Base-by-base conservation (phyloP, 1,139 yeast species). In the Hyphopichia wangnamkhiaoensis region DNA sequence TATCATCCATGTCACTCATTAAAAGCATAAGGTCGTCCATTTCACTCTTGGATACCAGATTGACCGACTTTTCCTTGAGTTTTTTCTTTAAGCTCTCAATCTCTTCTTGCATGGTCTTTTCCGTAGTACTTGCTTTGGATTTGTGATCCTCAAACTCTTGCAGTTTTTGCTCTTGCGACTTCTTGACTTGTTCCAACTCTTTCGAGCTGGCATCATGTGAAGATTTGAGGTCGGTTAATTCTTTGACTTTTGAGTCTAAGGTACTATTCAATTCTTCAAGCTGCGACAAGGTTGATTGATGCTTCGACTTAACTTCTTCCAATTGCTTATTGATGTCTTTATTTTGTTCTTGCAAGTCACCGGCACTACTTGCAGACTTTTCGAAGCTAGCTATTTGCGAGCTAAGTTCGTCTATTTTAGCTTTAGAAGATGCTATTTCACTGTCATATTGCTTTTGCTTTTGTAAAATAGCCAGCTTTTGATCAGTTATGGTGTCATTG, bases 1-100 rank as follows among this genome's bases (percentile, higher is more conserved):
- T 76, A 37, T 86, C 93, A 48, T 86, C 94, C 54, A 86, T 65
- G 33, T 86, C 95, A 12, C 84, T 74, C 62, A 89, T 78, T 31
- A 88, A 64, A 31, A 86, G 64, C 82, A 88, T 78, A 45, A 88
- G 61, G 42, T 87, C 95, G 53, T 89, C 96, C 12, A 84, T 57
- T 36, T 87, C 95, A 2, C 78, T 57, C 48, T 72, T 79, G 0
- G 83, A 77, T 13, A 80, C 84, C 52, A 48, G 44, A 14, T 52
- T 49, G 5, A 35, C 40, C 8, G 35, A 31, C 28, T 45, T 41
- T 28, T 42, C 44, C 31, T 50, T 46, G n/a, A 58, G 40, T 30
- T 50, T 40, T 10, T 40, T 49, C 37, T 47, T 46, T 30, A 47
- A 42, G 12, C 31, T 40, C 28, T 37, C 45, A 15, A 46, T 43